Evolutionary conservation across 1,284 basidiomycete genomes (phyloP).

Genomic region (Cerioporus squamosus): DNA sequence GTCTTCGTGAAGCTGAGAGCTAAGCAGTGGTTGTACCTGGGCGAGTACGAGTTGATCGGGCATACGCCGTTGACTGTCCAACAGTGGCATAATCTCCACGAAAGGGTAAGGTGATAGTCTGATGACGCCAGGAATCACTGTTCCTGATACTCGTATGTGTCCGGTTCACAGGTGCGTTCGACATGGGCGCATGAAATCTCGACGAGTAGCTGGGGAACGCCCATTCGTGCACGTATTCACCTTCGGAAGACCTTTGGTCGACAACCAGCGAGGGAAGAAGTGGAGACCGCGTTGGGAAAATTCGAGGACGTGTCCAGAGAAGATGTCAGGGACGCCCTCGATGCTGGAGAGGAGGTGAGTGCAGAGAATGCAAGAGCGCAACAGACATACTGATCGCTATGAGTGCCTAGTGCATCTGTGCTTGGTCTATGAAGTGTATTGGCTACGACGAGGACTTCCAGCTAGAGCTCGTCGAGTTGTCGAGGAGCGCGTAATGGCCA

Average conservation of each 20-base stretch:
- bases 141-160: background rate
- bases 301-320: background rate
- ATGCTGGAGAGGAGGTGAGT: slow-evolving; percentile 4
- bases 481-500: background rate
- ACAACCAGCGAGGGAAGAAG: background rate
- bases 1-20: slow-evolving; percentile 20
- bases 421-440: slow-evolving; percentile 37
- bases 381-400: no score
- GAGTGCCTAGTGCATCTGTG: background rate
- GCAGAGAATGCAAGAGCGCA: no score
- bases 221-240: no score
- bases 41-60: slow-evolving; percentile 34
- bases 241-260: background rate
- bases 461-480: slow-evolving; percentile 9
- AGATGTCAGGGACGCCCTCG: slow-evolving; percentile 3
- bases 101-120: slow-evolving; percentile 2
- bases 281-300: background rate
- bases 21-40: slow-evolving; percentile 39
- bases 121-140: background rate
- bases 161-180: no score
- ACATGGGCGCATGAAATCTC: no score
- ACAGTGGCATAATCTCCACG: slow-evolving; percentile 33
- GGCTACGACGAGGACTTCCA: slow-evolving; percentile 36
- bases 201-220: no score
- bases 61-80: slow-evolving; percentile 31